These are phyloP conservation scores for Chlamydomonas schloesseri DNA, from an alignment of 139 green algal species.

Conservation along the genomic window DNA sequence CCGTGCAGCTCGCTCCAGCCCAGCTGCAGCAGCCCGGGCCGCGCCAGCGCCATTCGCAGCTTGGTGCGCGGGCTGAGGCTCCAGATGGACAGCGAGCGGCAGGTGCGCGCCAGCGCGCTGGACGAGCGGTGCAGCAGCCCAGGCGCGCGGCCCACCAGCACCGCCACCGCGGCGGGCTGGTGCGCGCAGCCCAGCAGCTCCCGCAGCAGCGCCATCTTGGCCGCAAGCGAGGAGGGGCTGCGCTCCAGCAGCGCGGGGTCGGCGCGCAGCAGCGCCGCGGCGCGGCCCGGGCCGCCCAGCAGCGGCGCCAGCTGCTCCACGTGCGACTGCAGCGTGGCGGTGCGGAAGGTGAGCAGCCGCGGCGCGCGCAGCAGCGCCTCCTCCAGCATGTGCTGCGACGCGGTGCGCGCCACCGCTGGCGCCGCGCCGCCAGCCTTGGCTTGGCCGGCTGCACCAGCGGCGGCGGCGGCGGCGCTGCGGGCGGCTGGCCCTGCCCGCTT, in stretches of 20 bases:
- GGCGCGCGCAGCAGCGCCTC: conserved; percentile 23
- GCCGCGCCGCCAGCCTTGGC: background rate
- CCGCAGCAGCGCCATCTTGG: conserved; percentile 25
- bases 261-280: background rate
- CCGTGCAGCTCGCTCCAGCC: conserved; percentile 60
- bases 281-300: background rate
- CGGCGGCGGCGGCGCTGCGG: background rate
- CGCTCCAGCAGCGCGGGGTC: conserved; percentile 48
- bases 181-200: conserved; percentile 19
- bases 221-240: background rate
- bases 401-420: background rate
- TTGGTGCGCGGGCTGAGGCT: conserved; percentile 46
- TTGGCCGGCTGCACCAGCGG: no score
- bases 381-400: background rate
- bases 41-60: conserved; percentile 40
- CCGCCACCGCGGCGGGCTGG: background rate
- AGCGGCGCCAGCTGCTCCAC: background rate
- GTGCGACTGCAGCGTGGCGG: background rate
- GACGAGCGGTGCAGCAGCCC: conserved; percentile 49
- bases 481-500: no score
- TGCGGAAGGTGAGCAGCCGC: conserved; percentile 45
- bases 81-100: conserved; percentile 64
- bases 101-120: conserved; percentile 19
- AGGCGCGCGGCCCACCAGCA: conserved; percentile 37
- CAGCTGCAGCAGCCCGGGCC: conserved; percentile 62